Base-by-base conservation (phyloP, 805 yeast species). In the Huiozyma sinensis region DNA sequence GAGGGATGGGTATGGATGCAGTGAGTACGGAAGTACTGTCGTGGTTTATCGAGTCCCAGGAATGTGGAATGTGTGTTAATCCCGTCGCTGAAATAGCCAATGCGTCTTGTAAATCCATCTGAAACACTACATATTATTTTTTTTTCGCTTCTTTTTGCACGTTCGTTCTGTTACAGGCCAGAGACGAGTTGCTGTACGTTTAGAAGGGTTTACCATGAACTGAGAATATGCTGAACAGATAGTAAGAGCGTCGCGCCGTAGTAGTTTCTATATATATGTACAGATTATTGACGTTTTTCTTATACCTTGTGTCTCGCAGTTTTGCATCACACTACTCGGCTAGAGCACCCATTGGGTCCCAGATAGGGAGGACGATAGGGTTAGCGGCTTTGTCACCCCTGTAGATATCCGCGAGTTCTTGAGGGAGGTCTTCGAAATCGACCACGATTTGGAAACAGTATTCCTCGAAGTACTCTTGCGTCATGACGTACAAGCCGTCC, bases 281-380 rank as follows among this genome's bases (percentile, higher is more conserved):
- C 42, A 81, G 68, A 11, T 65, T 55, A 0, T 47, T 41, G 7
- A 69, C 52, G 7, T 68, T 58, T 24, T 60, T 47, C 1, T 66
- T 59, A 9, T 79, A 51, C 50, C 82, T 86, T 12, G 83, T 69
- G 6, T 83, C 74, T 51, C 82, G 81, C 62, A 83, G 83, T 47
- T 74, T 72, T 38, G 70, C 68, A 13, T 49, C 48, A 3, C n/a
- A 31, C n/a, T 44, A 54, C 31, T 51, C 44, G 8, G 88, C 88
- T 43, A 81, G 61, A 2, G 88, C 83, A 42, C 88, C 89, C 80
- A 80, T 79, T 42, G 89, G 87, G 57, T 81, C 89, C 77, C 85
- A 81, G 8, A 83, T 77, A 41, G 85, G 86, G 33, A 81, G 67
- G n/a, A 72, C 72, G 45, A 76, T 69, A 36, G 81, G 77, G 24